Base-by-base conservation (phyloP, 192 early-diverging fungal genomes). In the Coemansia sp. region DNA sequence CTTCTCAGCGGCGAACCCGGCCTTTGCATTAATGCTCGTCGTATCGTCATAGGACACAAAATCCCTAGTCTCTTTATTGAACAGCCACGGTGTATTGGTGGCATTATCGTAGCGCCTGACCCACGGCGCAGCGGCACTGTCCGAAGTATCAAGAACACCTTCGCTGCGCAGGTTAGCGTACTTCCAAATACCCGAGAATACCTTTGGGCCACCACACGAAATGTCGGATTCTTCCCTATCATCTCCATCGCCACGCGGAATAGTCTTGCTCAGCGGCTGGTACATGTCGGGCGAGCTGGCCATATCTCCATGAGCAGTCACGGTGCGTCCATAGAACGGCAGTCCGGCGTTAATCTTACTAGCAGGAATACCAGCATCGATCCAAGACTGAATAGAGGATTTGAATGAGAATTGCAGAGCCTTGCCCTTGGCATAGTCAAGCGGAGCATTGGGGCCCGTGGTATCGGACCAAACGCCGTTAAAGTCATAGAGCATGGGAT, bases 41-140 rank as follows among this genome's bases (percentile, higher is more conserved):
- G 85, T 67, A 31, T 82, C 71, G 66, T 91, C 89, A 67, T 92
- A 93, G 0, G 89, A 89, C 46, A 93, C 85, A 69, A 88, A 90
- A 34, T 76, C 69, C 24, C 60, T 83, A 4, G 80, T 90, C 0
- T 63, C 62, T 2, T 76, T 70, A 58, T 90, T 90, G 73, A 85
- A 91, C 36, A 94, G 40, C 89, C 89, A 92, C 10, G 92, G 91
- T 0, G 90, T 90, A 24, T 73, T 61, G 1, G 84, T 87, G 7
- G 42, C 71, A 5, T 78, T 59, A 55, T 93, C 90, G 69, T 85
- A 89, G 38, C 75, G 71, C 9, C 88, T 76, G 6, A 85, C 48
- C 89, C 89, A 94, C 0, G 84, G 83, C 9, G 65, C 59, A 0
- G 50, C 60, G 2, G 90, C 86, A 8, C 83, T 73, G 45, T 85